Conservation (phyloP, 2,329 filamentous ascomycete species). For the Diaporthe citrichinensis region DNA sequence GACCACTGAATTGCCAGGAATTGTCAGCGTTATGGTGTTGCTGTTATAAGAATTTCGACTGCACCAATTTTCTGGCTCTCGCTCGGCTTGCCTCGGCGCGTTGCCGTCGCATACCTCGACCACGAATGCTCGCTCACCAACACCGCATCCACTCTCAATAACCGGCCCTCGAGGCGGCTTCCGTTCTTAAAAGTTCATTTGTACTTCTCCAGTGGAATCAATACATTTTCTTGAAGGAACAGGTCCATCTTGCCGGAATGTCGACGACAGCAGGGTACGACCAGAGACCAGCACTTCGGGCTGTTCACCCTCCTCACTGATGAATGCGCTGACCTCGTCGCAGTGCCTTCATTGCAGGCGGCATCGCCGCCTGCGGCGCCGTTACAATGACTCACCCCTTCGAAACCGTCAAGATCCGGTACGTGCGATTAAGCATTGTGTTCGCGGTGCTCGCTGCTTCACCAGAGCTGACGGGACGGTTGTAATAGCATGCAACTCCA, state of each 20-base stretch:
- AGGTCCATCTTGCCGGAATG: constrained; percentile 53
- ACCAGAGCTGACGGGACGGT: constrained; percentile 10
- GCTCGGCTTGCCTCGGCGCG: constrained; percentile 26
- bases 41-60: constrained; percentile 2
- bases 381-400: constrained; percentile 98
- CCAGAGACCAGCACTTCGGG: background rate
- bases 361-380: constrained; percentile 95
- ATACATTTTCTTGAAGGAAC: background rate
- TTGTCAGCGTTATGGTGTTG: constrained; percentile 16
- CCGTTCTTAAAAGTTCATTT: background rate
- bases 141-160: background rate
- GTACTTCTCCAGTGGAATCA: too few relatives aligned
- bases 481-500: constrained; percentile 86
- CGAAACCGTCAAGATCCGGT: constrained; percentile 99
- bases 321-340: constrained; percentile 41
- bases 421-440: constrained; percentile 48
- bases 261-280: constrained; percentile 64
- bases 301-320: background rate
- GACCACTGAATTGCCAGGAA: constrained; percentile 3
- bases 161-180: background rate
- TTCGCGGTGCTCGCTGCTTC: constrained; percentile 20
- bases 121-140: background rate
- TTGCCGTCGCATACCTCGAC: background rate
- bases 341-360: constrained; percentile 93
- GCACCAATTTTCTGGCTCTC: constrained; percentile 6